Conservation (phyloP, 2,329 filamentous ascomycete species). For the Chrysoporthe austroafricana region DNA sequence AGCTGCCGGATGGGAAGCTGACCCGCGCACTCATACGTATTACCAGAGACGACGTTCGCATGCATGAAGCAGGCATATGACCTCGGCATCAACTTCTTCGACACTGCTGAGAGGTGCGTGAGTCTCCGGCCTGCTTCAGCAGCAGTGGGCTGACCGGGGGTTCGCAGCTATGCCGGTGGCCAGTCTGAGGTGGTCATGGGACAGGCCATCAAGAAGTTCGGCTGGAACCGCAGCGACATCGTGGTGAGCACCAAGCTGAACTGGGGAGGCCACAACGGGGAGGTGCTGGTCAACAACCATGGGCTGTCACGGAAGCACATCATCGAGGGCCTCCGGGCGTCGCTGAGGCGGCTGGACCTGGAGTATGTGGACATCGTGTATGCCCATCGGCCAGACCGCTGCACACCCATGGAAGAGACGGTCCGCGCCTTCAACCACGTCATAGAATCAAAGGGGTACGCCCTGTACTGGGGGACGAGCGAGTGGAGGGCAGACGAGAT, state of each 20-base stretch:
- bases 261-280: slow-evolving; percentile 65
- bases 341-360: slow-evolving; percentile 59
- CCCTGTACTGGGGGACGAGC: slow-evolving; percentile 74
- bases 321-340: slow-evolving; percentile 61
- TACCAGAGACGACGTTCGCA: slow-evolving; percentile 58
- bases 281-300: slow-evolving; percentile 63
- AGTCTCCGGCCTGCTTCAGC: slow-evolving; percentile 41
- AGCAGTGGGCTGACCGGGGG: not conserved
- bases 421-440: slow-evolving; percentile 73
- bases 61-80: slow-evolving; percentile 67
- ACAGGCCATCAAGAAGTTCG: slow-evolving; percentile 61
- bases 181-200: slow-evolving; percentile 68
- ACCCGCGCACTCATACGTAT: slow-evolving; percentile 7
- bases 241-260: slow-evolving; percentile 68
- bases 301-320: slow-evolving; percentile 65
- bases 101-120: slow-evolving; percentile 55
- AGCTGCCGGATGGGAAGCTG: not conserved
- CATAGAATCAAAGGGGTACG: slow-evolving; percentile 66
- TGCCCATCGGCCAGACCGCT: slow-evolving; percentile 69
- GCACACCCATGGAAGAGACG: slow-evolving; percentile 72
- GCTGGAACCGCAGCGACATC: slow-evolving; percentile 64
- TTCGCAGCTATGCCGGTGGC: slow-evolving; percentile 56
- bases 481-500: slow-evolving; percentile 74
- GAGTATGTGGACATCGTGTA: slow-evolving; percentile 71
- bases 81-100: slow-evolving; percentile 65